Conservation (phyloP, 2,329 filamentous ascomycete genomes). For the Truncatella angustata region DNA sequence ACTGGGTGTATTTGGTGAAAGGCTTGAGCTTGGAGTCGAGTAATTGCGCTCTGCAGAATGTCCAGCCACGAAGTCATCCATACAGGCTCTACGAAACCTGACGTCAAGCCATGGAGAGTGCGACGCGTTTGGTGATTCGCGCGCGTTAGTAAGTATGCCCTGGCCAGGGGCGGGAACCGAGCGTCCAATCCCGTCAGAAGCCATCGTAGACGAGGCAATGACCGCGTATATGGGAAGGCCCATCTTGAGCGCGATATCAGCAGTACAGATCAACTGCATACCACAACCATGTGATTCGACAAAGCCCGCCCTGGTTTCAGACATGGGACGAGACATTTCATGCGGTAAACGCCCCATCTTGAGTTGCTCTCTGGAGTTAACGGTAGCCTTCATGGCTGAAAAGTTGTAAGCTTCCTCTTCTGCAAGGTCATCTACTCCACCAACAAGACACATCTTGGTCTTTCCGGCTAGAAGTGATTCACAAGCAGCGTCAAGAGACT, state of each 20-base stretch:
- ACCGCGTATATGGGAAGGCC: conserved; percentile 33
- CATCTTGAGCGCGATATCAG: conserved; percentile 32
- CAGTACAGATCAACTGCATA: conserved; percentile 32
- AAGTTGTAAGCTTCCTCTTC: conserved; percentile 29
- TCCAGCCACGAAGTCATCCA: background rate
- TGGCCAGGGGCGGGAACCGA: conserved; percentile 37
- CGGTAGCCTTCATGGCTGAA: conserved; percentile 34
- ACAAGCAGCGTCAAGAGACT: conserved; percentile 32
- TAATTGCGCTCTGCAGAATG: too few species aligned
- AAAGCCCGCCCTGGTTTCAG: conserved; percentile 31
- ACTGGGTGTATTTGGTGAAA: too few species aligned
- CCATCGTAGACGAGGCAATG: conserved; percentile 29
- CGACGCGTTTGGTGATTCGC: conserved; percentile 16
- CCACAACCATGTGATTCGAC: conserved; percentile 34
- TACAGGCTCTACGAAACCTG: conserved; percentile 14
- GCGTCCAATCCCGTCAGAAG: conserved; percentile 31
- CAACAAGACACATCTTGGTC: conserved; percentile 30
- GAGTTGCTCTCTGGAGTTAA: conserved; percentile 26
- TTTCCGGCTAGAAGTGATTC: conserved; percentile 29
- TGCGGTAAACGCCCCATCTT: conserved; percentile 24
- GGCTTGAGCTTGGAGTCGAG: too few species aligned
- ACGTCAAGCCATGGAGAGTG: conserved; percentile 24
- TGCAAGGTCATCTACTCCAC: conserved; percentile 31
- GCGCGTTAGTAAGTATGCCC: conserved; percentile 30
- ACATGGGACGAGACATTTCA: conserved; percentile 34